Conservation (phyloP, 2,329 filamentous ascomycete genomes). For the Paracamarosporium sp. region DNA sequence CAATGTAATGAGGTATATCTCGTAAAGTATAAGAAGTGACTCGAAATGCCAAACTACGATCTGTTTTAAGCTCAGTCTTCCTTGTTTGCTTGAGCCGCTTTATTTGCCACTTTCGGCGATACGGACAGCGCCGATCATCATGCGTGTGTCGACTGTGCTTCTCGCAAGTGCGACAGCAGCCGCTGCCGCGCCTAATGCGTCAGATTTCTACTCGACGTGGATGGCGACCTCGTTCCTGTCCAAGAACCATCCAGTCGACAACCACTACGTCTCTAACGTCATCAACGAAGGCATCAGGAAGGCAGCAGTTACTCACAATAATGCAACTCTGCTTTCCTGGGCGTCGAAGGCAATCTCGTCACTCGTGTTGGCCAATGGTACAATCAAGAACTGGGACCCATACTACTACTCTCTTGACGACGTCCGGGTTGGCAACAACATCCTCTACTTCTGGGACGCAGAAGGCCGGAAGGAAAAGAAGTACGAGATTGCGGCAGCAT, state of each 20-base stretch:
- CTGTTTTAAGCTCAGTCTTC: background rate
- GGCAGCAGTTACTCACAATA: slow-evolving; percentile 52
- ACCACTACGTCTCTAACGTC: slow-evolving; percentile 54
- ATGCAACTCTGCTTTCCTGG: slow-evolving; percentile 54
- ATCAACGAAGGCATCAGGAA: slow-evolving; percentile 57
- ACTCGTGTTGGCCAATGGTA: slow-evolving; percentile 57
- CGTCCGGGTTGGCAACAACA: slow-evolving; percentile 61
- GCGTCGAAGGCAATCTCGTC: slow-evolving; percentile 56
- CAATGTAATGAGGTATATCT: background rate
- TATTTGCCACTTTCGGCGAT: background rate
- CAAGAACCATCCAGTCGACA: slow-evolving; percentile 48
- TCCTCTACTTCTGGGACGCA: slow-evolving; percentile 58
- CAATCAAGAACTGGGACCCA: slow-evolving; percentile 55
- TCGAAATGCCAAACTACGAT: too few relatives aligned
- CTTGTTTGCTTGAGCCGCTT: background rate
- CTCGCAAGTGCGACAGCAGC: slow-evolving; percentile 26
- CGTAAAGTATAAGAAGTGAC: slow-evolving; percentile 1
- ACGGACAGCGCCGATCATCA: background rate
- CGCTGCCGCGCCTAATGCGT: slow-evolving; percentile 29
- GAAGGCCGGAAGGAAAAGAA: slow-evolving; percentile 50
- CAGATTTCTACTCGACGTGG: slow-evolving; percentile 43
- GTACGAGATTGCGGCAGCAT: slow-evolving; percentile 58
- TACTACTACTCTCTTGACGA: slow-evolving; percentile 57
- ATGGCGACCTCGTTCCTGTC: slow-evolving; percentile 59
- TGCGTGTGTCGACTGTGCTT: slow-evolving; percentile 12